These are phyloP conservation scores for Annulohypoxylon nitens DNA, from an alignment of 495 filamentous ascomycete genomes.

Conservation along the genomic window DNA sequence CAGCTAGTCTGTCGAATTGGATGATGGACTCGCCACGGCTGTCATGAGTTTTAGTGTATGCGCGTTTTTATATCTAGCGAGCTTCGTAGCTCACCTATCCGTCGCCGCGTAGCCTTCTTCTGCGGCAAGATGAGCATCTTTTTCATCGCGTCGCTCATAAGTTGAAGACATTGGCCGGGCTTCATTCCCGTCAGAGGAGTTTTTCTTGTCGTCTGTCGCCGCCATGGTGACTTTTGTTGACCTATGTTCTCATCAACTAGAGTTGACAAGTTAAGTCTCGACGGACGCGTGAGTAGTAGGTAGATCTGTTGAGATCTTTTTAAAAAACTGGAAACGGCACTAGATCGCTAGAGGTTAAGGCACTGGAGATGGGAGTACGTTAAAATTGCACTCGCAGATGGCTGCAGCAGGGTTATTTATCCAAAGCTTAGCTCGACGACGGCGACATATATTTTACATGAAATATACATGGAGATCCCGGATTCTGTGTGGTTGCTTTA, in stretches of 20 bases:
- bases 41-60: constrained; percentile 5
- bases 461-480: constrained; percentile 10
- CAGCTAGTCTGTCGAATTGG: constrained; percentile 70
- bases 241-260: not conserved
- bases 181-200: constrained; percentile 20
- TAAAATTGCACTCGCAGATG: constrained; percentile 5
- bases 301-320: not conserved
- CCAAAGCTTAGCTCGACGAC: not conserved
- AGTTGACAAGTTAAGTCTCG: not conserved
- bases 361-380: not conserved
- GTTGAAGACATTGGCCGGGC: not conserved
- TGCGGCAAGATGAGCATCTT: constrained; percentile 61
- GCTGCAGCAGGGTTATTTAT: constrained; percentile 24
- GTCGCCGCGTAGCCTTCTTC: constrained; percentile 71
- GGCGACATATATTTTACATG: constrained; percentile 4
- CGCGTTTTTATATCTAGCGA: not conserved
- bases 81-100: constrained; percentile 63
- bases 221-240: constrained; percentile 17
- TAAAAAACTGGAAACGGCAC: not conserved
- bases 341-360: not conserved
- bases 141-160: constrained; percentile 30
- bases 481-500: not conserved
- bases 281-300: not conserved
- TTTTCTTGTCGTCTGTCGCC: constrained; percentile 2
- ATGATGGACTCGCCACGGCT: constrained; percentile 69